Evolutionary conservation across 768 basidiomycete genomes (phyloP).

Genomic region (Boletus fagicola): DNA sequence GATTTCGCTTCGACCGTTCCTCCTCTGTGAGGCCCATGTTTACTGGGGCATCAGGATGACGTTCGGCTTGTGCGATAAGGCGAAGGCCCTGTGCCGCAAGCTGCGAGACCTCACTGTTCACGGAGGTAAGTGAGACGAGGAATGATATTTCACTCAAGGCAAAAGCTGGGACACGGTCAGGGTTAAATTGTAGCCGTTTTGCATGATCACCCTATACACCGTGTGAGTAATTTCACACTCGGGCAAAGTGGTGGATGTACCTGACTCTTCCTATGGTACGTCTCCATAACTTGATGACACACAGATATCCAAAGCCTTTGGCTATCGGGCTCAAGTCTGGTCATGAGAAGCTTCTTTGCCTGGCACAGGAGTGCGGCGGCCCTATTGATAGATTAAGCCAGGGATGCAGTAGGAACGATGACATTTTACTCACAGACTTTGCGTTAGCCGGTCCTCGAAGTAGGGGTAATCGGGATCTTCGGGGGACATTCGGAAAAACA

Average conservation of each 20-base stretch:
- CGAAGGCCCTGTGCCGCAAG: constrained; percentile 69
- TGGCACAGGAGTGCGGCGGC: constrained; percentile 41
- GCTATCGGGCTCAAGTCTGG: constrained; percentile 57
- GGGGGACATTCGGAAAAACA: constrained; percentile 43
- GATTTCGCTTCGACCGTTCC: constrained; percentile 64
- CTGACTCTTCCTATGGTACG: constrained; percentile 49
- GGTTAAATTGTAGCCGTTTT: constrained; percentile 48
- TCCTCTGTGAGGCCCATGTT: constrained; percentile 54
- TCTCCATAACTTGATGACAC: constrained; percentile 56
- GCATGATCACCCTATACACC: constrained; percentile 41
- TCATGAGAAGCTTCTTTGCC: constrained; percentile 54
- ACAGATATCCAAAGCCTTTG: constrained; percentile 72
- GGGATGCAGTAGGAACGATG: not conserved
- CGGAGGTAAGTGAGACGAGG: constrained; percentile 67
- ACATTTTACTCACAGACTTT: constrained; percentile 42
- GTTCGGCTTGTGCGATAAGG: constrained; percentile 64
- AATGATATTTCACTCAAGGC: constrained; percentile 71
- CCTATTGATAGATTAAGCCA: constrained; percentile 10
- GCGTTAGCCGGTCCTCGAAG: constrained; percentile 45
- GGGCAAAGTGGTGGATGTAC: constrained; percentile 32
- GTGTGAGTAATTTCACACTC: constrained; percentile 5
- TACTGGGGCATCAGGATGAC: constrained; percentile 55
- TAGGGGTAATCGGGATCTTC: constrained; percentile 37
- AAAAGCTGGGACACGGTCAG: constrained; percentile 59
- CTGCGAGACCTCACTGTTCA: constrained; percentile 63